Conservation (phyloP, 352 stramenopile species). For the Phytophthora quininea region DNA sequence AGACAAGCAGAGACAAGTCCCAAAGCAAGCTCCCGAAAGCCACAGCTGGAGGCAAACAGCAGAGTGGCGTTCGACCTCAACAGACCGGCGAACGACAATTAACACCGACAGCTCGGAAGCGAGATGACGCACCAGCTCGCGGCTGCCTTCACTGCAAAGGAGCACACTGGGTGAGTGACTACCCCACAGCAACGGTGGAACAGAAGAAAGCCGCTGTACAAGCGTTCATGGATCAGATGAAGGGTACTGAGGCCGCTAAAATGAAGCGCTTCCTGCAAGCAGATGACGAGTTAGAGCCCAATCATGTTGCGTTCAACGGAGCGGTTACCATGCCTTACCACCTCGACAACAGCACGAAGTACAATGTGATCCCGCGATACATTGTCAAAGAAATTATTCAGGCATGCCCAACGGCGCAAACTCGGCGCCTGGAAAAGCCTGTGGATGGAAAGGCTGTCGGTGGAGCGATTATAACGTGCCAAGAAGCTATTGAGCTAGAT, state of each 20-base stretch:
- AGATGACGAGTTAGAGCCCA: not conserved
- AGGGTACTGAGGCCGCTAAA: not conserved
- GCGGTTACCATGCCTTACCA: not conserved
- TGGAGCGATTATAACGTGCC: not conserved
- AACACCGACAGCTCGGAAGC: too few relatives aligned
- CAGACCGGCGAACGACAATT: too few relatives aligned
- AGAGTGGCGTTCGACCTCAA: too few relatives aligned
- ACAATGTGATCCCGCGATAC: constrained; percentile 8
- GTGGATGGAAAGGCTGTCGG: not conserved
- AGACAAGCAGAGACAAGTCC: not conserved
- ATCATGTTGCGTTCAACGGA: constrained; percentile 4
- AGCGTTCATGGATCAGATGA: not conserved
- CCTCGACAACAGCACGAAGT: constrained; percentile 1
- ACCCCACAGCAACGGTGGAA: not conserved
- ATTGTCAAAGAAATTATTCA: not conserved
- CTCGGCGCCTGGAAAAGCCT: not conserved
- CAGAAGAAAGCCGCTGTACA: constrained; percentile 1
- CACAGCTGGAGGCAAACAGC: not conserved
- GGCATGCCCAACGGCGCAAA: not conserved
- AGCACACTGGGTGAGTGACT: constrained; percentile 2
- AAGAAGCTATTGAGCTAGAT: not conserved
- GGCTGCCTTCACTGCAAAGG: constrained; percentile 4
- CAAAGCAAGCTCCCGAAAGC: not conserved
- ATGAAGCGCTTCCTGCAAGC: not conserved
- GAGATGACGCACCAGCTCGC: too few relatives aligned